Evolutionary conservation across 768 basidiomycete genomes (phyloP).

Genomic region (Atractiella rhizophila): DNA sequence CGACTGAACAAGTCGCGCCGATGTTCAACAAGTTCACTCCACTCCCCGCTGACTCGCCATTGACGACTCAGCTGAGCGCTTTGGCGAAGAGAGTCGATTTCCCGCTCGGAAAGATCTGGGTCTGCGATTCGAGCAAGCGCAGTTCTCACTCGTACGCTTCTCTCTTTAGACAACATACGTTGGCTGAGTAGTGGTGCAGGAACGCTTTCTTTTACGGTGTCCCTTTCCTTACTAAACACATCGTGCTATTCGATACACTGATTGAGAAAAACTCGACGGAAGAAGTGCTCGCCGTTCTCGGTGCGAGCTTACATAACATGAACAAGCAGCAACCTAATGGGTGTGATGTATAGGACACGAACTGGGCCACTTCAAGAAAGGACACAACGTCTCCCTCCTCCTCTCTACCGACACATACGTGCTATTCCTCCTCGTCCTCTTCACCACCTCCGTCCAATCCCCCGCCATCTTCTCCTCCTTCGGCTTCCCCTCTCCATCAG

Average conservation of each 20-base stretch:
- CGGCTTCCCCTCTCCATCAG: slow-evolving; percentile 50
- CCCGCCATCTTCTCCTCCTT: slow-evolving; percentile 55
- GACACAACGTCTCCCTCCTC: slow-evolving; percentile 28
- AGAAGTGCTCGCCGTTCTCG: slow-evolving; percentile 86
- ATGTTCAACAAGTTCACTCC: slow-evolving; percentile 92
- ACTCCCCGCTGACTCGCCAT: slow-evolving; percentile 38
- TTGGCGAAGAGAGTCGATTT: slow-evolving; percentile 61
- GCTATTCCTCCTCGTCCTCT: slow-evolving; percentile 33
- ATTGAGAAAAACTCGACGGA: slow-evolving; percentile 70
- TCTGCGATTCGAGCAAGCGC: slow-evolving; percentile 87
- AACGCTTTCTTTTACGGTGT: slow-evolving; percentile 75
- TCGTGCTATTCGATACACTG: slow-evolving; percentile 87
- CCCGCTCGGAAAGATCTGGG: slow-evolving; percentile 78
- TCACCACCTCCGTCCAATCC: slow-evolving; percentile 69
- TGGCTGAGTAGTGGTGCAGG: no score
- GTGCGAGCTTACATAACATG: slow-evolving; percentile 18
- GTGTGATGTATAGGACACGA: slow-evolving; percentile 40
- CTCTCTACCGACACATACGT: slow-evolving; percentile 2
- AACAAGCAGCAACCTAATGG: not conserved
- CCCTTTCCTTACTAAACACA: slow-evolving; percentile 39
- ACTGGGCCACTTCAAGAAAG: slow-evolving; percentile 82
- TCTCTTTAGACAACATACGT: not conserved
- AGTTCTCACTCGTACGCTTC: slow-evolving; percentile 68
- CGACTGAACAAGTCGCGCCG: slow-evolving; percentile 70
- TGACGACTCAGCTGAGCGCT: slow-evolving; percentile 28